phyloP scores from a whole-genome alignment of 2,329 filamentous ascomycete genomes.

The Ophiocordyceps australis region DNA sequence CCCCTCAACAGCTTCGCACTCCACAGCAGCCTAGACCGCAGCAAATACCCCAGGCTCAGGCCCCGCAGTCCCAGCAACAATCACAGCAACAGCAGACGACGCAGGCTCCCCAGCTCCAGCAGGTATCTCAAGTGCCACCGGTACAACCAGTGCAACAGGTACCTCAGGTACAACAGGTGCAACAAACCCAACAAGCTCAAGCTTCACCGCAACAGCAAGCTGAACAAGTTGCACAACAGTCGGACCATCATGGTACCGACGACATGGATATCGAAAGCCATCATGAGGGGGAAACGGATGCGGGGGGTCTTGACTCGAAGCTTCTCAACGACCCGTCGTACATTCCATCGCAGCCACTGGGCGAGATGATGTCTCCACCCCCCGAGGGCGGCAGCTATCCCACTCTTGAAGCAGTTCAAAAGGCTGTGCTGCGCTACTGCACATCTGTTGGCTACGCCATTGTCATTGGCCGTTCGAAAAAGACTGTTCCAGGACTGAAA shows the following conservation, averaged over 20 bases:
- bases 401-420: slow-evolving; percentile 45
- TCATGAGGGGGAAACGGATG: slow-evolving; percentile 25
- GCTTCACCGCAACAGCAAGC: slow-evolving; percentile 13
- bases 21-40: slow-evolving; percentile 6
- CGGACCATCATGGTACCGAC: slow-evolving; percentile 24
- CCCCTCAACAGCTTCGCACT: slow-evolving; percentile 11
- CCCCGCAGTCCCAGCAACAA: slow-evolving; percentile 3
- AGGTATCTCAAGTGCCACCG: slow-evolving; percentile 8
- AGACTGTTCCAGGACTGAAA: slow-evolving; percentile 47
- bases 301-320: slow-evolving; percentile 26
- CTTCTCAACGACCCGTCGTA: slow-evolving; percentile 29
- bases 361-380: slow-evolving; percentile 41
- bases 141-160: slow-evolving; percentile 12
- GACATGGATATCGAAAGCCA: slow-evolving; percentile 34
- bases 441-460: slow-evolving; percentile 50
- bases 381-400: slow-evolving; percentile 46
- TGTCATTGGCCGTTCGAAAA: slow-evolving; percentile 50
- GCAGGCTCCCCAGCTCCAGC: slow-evolving; percentile 8
- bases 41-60: slow-evolving; percentile 8
- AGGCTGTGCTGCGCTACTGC: slow-evolving; percentile 45
- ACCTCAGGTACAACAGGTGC: slow-evolving; percentile 9
- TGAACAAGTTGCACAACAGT: slow-evolving; percentile 17
- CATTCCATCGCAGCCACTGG: slow-evolving; percentile 34
- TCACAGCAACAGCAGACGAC: slow-evolving; percentile 1
- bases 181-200: slow-evolving; percentile 14